A percentile compares a stretch with the other conserved stretches of the same genome.
Conservation (phyloP, 2,329 filamentous ascomycete genomes). For the Cladophialophora immunda region DNA sequence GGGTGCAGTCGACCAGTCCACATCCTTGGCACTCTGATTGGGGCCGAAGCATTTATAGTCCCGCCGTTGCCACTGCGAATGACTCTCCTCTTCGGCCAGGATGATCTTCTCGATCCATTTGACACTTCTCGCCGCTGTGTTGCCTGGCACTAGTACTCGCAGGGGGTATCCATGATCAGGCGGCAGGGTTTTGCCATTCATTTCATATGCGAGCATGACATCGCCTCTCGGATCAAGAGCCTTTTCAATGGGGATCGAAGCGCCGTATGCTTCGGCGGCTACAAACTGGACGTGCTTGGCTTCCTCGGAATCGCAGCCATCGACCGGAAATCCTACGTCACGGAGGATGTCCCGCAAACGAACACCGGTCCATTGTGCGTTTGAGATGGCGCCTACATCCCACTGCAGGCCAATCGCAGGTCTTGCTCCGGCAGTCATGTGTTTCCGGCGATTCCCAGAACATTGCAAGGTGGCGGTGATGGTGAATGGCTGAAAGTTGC, state of each 20-base stretch:
- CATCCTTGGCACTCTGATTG: constrained; percentile 61
- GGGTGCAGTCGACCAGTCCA: constrained; percentile 70
- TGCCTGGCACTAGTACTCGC: constrained; percentile 69
- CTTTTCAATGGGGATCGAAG: constrained; percentile 67
- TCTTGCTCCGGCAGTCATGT: constrained; percentile 63
- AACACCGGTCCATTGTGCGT: constrained; percentile 67
- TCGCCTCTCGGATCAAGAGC: constrained; percentile 69
- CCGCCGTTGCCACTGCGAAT: constrained; percentile 70
- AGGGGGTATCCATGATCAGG: constrained; percentile 73
- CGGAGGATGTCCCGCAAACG: constrained; percentile 63
- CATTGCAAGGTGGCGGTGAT: constrained; percentile 68
- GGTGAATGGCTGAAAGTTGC: constrained; percentile 57
- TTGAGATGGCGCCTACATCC: constrained; percentile 68
- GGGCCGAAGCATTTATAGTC: constrained; percentile 76
- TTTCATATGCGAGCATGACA: constrained; percentile 69
- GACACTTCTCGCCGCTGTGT: constrained; percentile 70
- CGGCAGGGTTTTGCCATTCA: constrained; percentile 71
- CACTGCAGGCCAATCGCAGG: constrained; percentile 67
- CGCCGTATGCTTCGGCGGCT: constrained; percentile 67
- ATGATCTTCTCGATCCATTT: constrained; percentile 74
- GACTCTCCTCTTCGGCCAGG: constrained; percentile 71
- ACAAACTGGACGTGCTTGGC: constrained; percentile 65
- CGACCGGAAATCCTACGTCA: constrained; percentile 62
- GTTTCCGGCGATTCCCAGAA: constrained; percentile 66
- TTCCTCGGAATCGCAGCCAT: constrained; percentile 45